Conservation (phyloP, 2,329 filamentous ascomycete species). For the Dryadomyces quercivorus region DNA sequence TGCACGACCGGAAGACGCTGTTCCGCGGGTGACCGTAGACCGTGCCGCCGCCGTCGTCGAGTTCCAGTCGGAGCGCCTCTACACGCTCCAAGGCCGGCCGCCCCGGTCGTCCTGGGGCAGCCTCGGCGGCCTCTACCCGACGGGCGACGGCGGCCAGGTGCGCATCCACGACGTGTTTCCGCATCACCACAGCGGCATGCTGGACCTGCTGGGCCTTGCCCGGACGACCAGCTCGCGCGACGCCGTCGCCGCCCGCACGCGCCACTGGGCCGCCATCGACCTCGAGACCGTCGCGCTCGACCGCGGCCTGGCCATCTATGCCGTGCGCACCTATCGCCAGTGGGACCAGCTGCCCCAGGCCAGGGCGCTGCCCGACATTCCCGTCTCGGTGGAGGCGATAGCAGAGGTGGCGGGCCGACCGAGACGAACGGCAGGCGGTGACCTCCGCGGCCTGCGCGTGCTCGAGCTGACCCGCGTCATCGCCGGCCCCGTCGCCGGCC, state of each 20-base stretch:
- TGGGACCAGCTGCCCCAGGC: slow-evolving; percentile 39
- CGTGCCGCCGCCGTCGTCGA: slow-evolving; percentile 34
- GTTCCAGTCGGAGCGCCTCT: slow-evolving; percentile 40
- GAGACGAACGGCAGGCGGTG: too few species aligned
- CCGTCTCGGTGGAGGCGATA: too few species aligned
- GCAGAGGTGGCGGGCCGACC: too few species aligned
- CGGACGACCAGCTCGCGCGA: slow-evolving; percentile 18
- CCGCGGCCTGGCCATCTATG: slow-evolving; percentile 31
- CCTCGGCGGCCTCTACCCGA: slow-evolving; percentile 38
- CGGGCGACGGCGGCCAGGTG: slow-evolving; percentile 34
- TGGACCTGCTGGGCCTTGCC: slow-evolving; percentile 28
- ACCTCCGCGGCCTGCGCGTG: too few species aligned
- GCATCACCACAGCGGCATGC: slow-evolving; percentile 32
- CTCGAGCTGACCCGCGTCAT: too few species aligned
- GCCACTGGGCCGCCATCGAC: slow-evolving; percentile 29
- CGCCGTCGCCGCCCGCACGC: slow-evolving; percentile 25
- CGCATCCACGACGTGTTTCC: slow-evolving; percentile 42
- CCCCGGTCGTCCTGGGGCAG: slow-evolving; percentile 23
- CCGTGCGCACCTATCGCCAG: slow-evolving; percentile 33
- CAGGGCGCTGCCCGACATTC: too few species aligned
- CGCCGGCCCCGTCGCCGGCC: too few species aligned
- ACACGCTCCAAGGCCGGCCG: slow-evolving; percentile 27
- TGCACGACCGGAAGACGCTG: not conserved
- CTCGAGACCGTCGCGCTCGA: slow-evolving; percentile 32
- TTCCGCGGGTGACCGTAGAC: slow-evolving; percentile 29